Evolutionary conservation across 164 flowering plant genomes (phyloP).

Genomic region (Berberis vulgaris): DNA sequence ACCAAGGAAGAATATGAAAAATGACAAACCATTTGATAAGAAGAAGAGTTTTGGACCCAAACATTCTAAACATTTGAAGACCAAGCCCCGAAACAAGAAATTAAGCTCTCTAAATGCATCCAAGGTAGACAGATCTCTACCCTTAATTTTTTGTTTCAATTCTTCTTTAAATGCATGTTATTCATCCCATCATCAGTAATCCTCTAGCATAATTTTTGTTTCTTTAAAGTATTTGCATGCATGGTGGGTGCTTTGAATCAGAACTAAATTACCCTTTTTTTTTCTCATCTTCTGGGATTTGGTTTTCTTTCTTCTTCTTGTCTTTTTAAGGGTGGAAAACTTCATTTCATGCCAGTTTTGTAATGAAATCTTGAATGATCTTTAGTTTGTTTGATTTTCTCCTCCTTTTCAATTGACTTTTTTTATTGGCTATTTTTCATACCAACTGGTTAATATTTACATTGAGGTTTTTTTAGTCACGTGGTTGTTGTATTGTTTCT

Average conservation of each 20-base stretch:
- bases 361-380: too few relatives aligned
- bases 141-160: slow-evolving; percentile 21
- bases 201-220: too few relatives aligned
- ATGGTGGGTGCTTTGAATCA: too few relatives aligned
- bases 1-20: slow-evolving; percentile 21
- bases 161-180: neutral
- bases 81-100: slow-evolving; percentile 30
- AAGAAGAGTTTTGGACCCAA: slow-evolving; percentile 25
- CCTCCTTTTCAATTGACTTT: too few relatives aligned
- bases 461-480: neutral
- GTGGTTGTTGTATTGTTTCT: slow-evolving; percentile 10
- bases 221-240: too few relatives aligned
- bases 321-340: too few relatives aligned
- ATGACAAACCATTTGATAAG: slow-evolving; percentile 30
- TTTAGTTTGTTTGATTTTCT: neutral
- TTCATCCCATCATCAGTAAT: too few relatives aligned
- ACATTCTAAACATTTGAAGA: slow-evolving; percentile 27
- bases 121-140: slow-evolving; percentile 31
- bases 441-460: neutral
- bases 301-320: neutral
- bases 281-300: too few relatives aligned
- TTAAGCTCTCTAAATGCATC: slow-evolving; percentile 17
- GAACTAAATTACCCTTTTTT: too few relatives aligned
- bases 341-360: too few relatives aligned
- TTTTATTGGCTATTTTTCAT: too few relatives aligned